Conservation (phyloP, 2,329 filamentous ascomycete species). For the Endocalyx cinctus region DNA sequence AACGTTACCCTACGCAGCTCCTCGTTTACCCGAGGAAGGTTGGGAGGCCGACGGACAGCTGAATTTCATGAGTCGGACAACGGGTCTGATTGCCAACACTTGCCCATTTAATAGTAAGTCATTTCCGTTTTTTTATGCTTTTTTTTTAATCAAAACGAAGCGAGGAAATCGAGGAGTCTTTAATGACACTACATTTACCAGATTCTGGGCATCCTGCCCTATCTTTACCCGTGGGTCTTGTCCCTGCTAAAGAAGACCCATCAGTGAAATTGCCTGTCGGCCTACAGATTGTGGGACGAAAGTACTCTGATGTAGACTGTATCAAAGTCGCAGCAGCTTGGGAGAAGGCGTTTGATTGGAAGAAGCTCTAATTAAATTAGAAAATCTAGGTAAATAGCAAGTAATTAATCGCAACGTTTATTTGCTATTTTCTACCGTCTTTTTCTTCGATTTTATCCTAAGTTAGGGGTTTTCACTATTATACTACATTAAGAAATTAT, state of each 20-base stretch:
- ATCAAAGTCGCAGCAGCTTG: background rate
- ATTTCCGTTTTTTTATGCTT: no score
- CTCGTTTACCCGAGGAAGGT: conserved; percentile 5
- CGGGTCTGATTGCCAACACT: conserved; percentile 18
- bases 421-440: no score
- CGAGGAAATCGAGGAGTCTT: no score
- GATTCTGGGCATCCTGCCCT: background rate
- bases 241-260: no score
- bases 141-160: no score
- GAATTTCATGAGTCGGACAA: conserved; percentile 10
- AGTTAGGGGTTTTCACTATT: no score
- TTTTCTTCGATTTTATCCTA: no score
- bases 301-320: background rate
- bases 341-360: background rate
- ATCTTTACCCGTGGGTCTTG: background rate
- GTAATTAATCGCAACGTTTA: no score
- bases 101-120: conserved; percentile 19
- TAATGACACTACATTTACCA: background rate
- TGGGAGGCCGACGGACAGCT: conserved; percentile 10
- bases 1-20: conserved; percentile 14
- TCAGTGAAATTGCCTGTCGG: background rate
- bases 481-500: no score
- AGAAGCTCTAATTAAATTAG: no score
- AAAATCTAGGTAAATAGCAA: no score
- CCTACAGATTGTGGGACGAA: background rate